Conservation (phyloP, 495 filamentous ascomycete genomes). For the Penicillium dipodomyicola region DNA sequence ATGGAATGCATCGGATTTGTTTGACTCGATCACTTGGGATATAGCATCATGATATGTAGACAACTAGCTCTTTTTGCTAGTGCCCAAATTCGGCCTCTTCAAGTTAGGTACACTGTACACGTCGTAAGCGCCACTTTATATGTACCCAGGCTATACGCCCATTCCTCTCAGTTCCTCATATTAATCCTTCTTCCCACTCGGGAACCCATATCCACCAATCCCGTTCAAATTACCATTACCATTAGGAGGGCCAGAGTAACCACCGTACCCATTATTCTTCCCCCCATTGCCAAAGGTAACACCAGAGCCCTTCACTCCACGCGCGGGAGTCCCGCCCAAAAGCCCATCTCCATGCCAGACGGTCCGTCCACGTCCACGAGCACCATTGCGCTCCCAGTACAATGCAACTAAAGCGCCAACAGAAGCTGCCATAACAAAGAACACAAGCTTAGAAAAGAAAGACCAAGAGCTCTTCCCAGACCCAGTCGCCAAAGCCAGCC, state of each 20-base stretch:
- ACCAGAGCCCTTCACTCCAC: conserved; percentile 30
- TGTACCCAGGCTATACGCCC: conserved; percentile 8
- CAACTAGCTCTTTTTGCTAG: background rate
- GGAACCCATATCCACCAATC: conserved; percentile 44
- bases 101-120: conserved; percentile 16
- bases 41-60: conserved; percentile 2
- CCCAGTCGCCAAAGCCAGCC: conserved; percentile 37
- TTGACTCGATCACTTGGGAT: conserved; percentile 1
- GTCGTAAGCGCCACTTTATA: conserved; percentile 5
- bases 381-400: conserved; percentile 46
- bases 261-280: conserved; percentile 52
- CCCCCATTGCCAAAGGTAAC: conserved; percentile 48
- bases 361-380: conserved; percentile 27
- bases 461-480: conserved; percentile 13
- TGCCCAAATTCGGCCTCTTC: background rate
- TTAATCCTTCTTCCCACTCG: conserved; percentile 56
- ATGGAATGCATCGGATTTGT: conserved; percentile 27
- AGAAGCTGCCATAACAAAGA: conserved; percentile 44
- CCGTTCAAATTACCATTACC: conserved; percentile 21
- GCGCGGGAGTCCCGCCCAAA: conserved; percentile 34
- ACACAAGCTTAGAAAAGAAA: conserved; percentile 39
- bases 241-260: conserved; percentile 35
- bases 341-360: conserved; percentile 45
- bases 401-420: conserved; percentile 47
- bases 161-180: background rate